Conservation (phyloP, 805 yeast genomes). For the Kuraishia cidri region DNA sequence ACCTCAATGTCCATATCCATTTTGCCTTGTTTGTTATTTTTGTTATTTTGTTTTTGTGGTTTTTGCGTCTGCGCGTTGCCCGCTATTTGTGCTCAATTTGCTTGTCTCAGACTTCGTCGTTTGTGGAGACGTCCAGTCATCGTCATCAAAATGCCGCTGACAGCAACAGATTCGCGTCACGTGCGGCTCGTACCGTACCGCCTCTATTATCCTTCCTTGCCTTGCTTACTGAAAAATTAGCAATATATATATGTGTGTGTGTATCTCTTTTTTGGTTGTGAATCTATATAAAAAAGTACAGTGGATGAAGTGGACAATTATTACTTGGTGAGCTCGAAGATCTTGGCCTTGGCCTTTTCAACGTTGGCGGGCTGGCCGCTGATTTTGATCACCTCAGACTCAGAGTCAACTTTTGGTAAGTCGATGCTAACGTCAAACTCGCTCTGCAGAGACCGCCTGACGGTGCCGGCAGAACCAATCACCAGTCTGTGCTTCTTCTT, state of each 20-base stretch:
- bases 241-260: neutral
- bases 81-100: no score
- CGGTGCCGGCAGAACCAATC: conserved; percentile 75
- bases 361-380: conserved; percentile 62
- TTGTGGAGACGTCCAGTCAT: no score
- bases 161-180: no score
- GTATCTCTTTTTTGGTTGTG: no score
- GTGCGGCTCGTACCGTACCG: no score
- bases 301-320: no score
- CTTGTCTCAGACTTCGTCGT: no score
- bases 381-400: conserved; percentile 42
- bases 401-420: conserved; percentile 55
- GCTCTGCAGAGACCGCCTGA: conserved; percentile 63
- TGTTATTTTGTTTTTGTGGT: neutral
- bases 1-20: conserved; percentile 48
- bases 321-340: conserved; percentile 51
- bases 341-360: conserved; percentile 52
- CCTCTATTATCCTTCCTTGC: no score
- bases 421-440: conserved; percentile 55
- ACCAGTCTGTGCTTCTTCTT: conserved; percentile 66
- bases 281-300: no score
- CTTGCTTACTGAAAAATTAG: no score
- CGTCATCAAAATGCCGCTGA: no score
- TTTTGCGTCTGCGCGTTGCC: no score
- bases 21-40: conserved; percentile 2